Percentiles rank a stretch among this genome's conserved stretches.
Evolutionary conservation across 768 basidiomycete species (phyloP).

Genomic region (Pleurotus tuoliensis): DNA sequence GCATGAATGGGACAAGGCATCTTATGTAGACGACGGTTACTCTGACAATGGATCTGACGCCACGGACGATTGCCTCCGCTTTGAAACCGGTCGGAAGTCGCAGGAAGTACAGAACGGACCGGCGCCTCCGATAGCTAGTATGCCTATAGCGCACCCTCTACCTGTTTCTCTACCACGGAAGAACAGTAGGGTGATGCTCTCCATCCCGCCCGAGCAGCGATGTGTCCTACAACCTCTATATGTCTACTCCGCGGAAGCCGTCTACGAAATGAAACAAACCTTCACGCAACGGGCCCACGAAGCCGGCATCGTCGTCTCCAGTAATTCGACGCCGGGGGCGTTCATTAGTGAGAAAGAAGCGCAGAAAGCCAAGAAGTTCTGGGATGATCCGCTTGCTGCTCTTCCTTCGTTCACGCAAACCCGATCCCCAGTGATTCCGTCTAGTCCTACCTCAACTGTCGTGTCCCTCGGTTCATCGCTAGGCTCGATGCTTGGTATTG

Average conservation of each 20-base stretch:
- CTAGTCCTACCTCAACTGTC: not conserved
- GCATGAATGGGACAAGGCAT: not conserved
- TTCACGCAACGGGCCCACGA: not conserved
- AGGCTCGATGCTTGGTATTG: not conserved
- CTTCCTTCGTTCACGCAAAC: not conserved
- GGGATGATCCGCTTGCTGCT: not conserved
- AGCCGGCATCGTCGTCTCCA: not conserved
- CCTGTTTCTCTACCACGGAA: not conserved
- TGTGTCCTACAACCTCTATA: not conserved
- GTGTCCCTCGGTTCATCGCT: not conserved
- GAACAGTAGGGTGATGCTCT: not conserved
- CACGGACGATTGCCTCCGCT: not conserved
- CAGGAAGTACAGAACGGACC: not conserved
- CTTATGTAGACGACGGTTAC: not conserved
- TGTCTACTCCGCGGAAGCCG: not conserved
- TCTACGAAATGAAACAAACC: not conserved
- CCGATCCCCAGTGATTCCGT: not conserved
- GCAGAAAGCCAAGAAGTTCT: constrained; percentile 3
- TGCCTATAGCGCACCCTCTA: not conserved
- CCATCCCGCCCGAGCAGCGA: not conserved
- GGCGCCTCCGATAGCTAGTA: not conserved
- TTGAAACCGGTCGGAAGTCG: not conserved
- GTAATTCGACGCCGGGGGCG: not conserved
- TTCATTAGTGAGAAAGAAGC: not conserved
- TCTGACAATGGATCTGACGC: not conserved